Percentiles rank a stretch among this genome's conserved stretches.
Conservation (phyloP, 345 rosid species). For the Gossypium anomalum region DNA sequence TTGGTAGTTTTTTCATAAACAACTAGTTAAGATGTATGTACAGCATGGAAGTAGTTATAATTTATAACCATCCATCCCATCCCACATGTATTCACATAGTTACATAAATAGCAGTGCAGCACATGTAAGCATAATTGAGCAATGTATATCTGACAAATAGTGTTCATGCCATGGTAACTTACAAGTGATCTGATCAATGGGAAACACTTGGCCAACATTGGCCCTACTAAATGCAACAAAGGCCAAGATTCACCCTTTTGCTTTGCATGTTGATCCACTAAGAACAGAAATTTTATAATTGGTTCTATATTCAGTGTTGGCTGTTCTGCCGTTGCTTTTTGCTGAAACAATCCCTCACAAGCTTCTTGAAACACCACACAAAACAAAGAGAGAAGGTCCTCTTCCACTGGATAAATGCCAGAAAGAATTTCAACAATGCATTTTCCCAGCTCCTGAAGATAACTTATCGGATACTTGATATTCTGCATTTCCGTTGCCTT, state of each 20-base stretch:
- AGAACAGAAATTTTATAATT: slow-evolving; percentile 53
- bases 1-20: not conserved
- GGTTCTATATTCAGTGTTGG: slow-evolving; percentile 34
- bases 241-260: slow-evolving; percentile 76
- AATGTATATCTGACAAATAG: not conserved
- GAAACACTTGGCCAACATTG: slow-evolving; percentile 61
- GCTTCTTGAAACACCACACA: slow-evolving; percentile 52
- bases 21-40: not conserved
- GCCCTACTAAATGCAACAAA: slow-evolving; percentile 59
- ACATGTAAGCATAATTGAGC: not conserved
- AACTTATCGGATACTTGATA: slow-evolving; percentile 32
- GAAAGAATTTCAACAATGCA: slow-evolving; percentile 78
- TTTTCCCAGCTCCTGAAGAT: slow-evolving; percentile 68
- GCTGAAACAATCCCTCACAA: slow-evolving; percentile 46
- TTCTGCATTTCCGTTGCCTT: slow-evolving; percentile 35
- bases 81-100: not conserved
- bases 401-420: slow-evolving; percentile 42
- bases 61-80: slow-evolving; percentile 9
- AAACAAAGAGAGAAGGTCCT: slow-evolving; percentile 50
- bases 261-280: slow-evolving; percentile 43
- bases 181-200: slow-evolving; percentile 68
- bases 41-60: not conserved
- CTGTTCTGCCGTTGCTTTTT: slow-evolving; percentile 37
- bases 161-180: slow-evolving; percentile 36
- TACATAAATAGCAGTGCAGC: not conserved